Conservation (phyloP, 495 filamentous ascomycete species). For the Chlorociboria aeruginascens region DNA sequence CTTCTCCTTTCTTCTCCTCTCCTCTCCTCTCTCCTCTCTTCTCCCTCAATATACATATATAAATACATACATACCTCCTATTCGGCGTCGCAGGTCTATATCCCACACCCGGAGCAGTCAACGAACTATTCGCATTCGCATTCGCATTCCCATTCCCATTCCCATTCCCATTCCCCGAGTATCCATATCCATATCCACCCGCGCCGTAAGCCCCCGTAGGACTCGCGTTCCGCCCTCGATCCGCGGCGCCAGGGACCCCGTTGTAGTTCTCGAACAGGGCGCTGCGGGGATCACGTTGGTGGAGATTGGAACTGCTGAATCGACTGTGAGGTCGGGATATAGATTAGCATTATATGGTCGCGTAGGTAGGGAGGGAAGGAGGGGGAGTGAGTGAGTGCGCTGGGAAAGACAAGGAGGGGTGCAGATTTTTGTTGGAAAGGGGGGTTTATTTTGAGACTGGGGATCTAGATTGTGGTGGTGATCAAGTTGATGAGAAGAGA, state of each 20-base stretch:
- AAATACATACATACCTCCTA: conserved; percentile 42
- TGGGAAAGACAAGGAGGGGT: not conserved
- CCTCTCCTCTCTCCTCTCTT: not conserved
- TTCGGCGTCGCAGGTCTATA: conserved; percentile 73
- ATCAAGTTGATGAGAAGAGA: not conserved
- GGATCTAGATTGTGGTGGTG: too few species aligned
- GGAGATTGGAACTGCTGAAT: conserved; percentile 36
- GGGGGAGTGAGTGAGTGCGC: too few species aligned
- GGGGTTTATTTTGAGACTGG: too few species aligned
- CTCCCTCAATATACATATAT: not conserved
- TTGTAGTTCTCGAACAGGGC: conserved; percentile 82
- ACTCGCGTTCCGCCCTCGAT: conserved; percentile 35
- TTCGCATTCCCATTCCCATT: conserved; percentile 25
- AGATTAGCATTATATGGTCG: not conserved
- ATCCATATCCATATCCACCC: conserved; percentile 52
- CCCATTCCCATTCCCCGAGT: conserved; percentile 34
- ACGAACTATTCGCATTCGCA: conserved; percentile 15
- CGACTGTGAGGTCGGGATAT: not conserved
- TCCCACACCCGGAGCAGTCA: conserved; percentile 8
- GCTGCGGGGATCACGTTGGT: conserved; percentile 77
- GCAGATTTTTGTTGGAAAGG: not conserved
- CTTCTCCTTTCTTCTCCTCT: not conserved
- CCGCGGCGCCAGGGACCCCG: conserved; percentile 35
- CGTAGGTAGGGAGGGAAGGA: too few species aligned
- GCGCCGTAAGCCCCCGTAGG: conserved; percentile 29